Percentiles rank a stretch among this genome's conserved stretches.
Conservation (phyloP, 1,139 yeast genomes). For the Suhomyces yuchorum region DNA sequence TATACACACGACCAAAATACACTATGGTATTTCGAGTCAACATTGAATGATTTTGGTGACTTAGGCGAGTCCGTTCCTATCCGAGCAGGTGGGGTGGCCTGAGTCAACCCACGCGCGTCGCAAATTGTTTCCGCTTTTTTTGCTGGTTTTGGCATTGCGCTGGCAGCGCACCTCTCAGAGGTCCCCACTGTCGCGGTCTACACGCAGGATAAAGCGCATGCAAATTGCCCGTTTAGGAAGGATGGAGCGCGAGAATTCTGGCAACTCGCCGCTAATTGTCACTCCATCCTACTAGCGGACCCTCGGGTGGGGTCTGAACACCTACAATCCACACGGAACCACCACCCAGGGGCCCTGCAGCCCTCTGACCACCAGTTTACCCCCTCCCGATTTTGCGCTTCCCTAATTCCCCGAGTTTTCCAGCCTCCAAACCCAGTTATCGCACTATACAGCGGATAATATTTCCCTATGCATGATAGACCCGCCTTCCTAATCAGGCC, state of each 20-base stretch:
- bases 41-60: not conserved
- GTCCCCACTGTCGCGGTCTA: not conserved
- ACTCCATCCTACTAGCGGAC: not conserved
- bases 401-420: not conserved
- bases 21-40: not conserved
- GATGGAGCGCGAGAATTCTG: not conserved
- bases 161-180: not conserved
- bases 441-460: not conserved
- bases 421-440: not conserved
- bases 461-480: not conserved
- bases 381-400: not conserved
- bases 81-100: not conserved
- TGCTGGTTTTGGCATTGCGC: constrained; percentile 1
- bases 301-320: not conserved
- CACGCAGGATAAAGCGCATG: not conserved
- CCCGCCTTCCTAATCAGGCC: not conserved
- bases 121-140: constrained; percentile 1
- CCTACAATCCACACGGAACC: not conserved
- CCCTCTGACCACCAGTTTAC: not conserved
- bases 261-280: not conserved
- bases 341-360: not conserved
- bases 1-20: not conserved
- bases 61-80: not conserved
- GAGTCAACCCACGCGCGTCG: not conserved
- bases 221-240: not conserved